Base-by-base conservation (phyloP, 2,329 filamentous ascomycete species). In the Colletotrichum somersetense region DNA sequence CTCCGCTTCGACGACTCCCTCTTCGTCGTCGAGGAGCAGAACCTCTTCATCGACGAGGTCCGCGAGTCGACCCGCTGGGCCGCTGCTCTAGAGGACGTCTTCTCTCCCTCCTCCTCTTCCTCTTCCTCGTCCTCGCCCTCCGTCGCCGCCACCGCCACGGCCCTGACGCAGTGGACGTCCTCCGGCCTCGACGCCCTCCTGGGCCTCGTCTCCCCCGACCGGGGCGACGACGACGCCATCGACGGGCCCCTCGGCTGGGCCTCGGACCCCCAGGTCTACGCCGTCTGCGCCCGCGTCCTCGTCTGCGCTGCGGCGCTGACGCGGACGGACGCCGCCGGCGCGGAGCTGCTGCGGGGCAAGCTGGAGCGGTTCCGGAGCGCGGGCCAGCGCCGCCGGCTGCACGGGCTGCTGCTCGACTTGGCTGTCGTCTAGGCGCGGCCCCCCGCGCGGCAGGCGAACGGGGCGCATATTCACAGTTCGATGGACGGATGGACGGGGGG, bases 21-120 rank as follows among this genome's bases (percentile, higher is more conserved):
- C 0, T 99, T 99, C 79, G 91, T 89, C 0, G 88, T 94, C 67
- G 96, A 99, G 81, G 95, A 97, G 79, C 95, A 97, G 79, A 99
- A 99, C 79, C 86, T 98, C n/a, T 98, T 94, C 80, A 85, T 96
- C 62, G 96, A 98, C 79, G 91, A 95, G 75, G 89, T 94, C 7
- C 86, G 91, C 59, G 95, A 98, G 80, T 86, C 91, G 4, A 82
- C 86, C 23, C 80, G 90, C n/a, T 98, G 95, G 94, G 82, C 86
- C 0, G 80, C 79, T 20, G 83, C 89, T 3, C 82, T 93, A 40
- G 69, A 61, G 46, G 23, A 62, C 56, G 38, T 52, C 65, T 46
- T 38, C 42, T n/a, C 55, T 16, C 23, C 58, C 23, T 48, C 61
- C 4, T 18, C n/a, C 16, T 8, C 59, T 0, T 12, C n/a, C 1